phyloP scores from a whole-genome alignment of 345 rosid genomes.

The Carallia brachiata region DNA sequence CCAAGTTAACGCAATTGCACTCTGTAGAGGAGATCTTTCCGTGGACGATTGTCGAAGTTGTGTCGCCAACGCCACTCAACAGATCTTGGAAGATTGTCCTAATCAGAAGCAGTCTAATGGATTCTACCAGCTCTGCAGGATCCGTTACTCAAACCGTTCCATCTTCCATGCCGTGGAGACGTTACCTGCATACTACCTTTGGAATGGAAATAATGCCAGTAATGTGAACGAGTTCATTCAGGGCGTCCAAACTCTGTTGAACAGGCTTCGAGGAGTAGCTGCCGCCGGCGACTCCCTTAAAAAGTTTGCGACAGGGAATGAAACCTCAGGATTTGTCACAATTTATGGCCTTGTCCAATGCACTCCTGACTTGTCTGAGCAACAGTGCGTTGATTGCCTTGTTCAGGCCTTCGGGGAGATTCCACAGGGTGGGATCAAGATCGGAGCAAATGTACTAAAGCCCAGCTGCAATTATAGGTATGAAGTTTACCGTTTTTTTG shows the following conservation, averaged over 20 bases:
- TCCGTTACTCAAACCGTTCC: constrained; percentile 10
- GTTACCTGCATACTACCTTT: background rate
- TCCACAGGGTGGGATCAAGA: background rate
- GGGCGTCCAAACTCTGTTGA: constrained; percentile 12
- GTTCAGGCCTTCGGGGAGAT: too few species aligned
- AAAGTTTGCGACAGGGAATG: constrained; percentile 41
- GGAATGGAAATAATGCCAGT: background rate
- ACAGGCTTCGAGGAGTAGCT: constrained; percentile 20
- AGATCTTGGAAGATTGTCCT: constrained; percentile 5
- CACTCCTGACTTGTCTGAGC: constrained; percentile 37
- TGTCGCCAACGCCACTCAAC: background rate
- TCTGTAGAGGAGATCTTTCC: constrained; percentile 3
- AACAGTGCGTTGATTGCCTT: constrained; percentile 14
- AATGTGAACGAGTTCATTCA: constrained; percentile 23
- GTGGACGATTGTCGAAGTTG: background rate
- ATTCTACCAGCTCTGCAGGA: background rate
- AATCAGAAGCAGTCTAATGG: constrained; percentile 6
- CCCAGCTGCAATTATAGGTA: background rate
- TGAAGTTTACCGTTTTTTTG: too few species aligned
- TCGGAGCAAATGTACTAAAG: background rate
- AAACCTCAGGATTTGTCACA: constrained; percentile 10
- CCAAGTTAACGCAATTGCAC: constrained; percentile 1
- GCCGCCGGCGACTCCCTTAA: constrained; percentile 25
- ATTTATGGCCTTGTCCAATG: constrained; percentile 28
- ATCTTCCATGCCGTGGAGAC: background rate